phyloP scores from a whole-genome alignment of 768 basidiomycete genomes.

The Mycena venus region DNA sequence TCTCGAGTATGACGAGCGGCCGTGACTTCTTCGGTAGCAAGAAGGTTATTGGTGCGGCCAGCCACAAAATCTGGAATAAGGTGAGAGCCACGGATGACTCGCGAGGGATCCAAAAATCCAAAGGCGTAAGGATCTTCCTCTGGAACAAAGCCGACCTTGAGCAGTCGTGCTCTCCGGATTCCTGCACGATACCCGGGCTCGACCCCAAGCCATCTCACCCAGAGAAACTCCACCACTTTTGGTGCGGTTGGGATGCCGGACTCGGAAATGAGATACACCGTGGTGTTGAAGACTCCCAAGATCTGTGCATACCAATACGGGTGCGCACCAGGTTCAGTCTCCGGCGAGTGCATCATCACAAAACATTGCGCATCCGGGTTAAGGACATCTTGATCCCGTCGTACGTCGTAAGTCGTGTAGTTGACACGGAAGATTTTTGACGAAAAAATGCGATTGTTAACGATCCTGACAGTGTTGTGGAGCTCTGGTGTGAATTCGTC shows the following conservation, averaged over 20 bases:
- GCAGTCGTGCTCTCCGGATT: constrained; percentile 36
- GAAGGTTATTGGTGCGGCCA: constrained; percentile 26
- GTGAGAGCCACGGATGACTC: constrained; percentile 48
- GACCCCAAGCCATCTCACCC: constrained; percentile 40
- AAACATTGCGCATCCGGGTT: constrained; percentile 42
- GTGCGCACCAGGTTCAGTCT: constrained; percentile 17
- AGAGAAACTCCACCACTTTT: constrained; percentile 46
- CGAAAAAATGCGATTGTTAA: constrained; percentile 41
- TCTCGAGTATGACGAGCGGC: constrained; percentile 32
- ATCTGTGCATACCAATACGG: constrained; percentile 42
- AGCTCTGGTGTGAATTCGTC: constrained; percentile 39
- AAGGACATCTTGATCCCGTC: constrained; percentile 46
- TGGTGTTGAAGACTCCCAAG: constrained; percentile 41
- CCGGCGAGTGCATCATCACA: constrained; percentile 39
- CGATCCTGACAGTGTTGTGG: constrained; percentile 33
- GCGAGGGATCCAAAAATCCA: constrained; percentile 54
- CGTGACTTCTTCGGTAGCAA: constrained; percentile 13
- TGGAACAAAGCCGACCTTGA: constrained; percentile 43
- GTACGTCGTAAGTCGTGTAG: constrained; percentile 54
- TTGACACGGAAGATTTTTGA: constrained; percentile 46
- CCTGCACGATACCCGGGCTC: constrained; percentile 33
- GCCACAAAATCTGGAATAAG: constrained; percentile 50
- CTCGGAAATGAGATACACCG: constrained; percentile 24
- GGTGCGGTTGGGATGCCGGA: background rate
- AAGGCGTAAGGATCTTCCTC: constrained; percentile 43